Evolutionary conservation across 805 yeast species (phyloP), one percentile per base, ranked within the genome.

Genomic region (Isabelozyma gotoi): DNA sequence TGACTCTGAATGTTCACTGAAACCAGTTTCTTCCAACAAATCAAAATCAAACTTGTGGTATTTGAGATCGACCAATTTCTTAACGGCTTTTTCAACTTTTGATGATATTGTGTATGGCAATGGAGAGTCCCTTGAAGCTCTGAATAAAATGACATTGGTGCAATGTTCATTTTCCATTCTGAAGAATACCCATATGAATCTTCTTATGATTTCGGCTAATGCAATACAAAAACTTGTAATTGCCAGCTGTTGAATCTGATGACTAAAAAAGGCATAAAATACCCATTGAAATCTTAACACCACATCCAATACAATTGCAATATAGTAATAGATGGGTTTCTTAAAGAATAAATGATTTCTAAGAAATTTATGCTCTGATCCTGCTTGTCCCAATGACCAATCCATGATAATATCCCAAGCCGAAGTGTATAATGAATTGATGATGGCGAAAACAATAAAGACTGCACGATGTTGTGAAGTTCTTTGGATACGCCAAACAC

Each of bases 91-190:
- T 36, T 60, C 72, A 3, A 78, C 74, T 38, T 53, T 58, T 1
- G 43, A 11, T 3, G 66, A 49, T 1, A 71, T 60, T 2, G 81
- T 78, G 49, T 89, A 92, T 0, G 99, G 99, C 42, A 92, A 67
- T 2, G 92, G 88, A 7, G 88, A 71, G 47, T 92, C 97, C 45
- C 95, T 80, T 7, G 95, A 84, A 0, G 97, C 98, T 50, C 96
- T 77, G 63, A 84, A 87, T 36, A 89, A 67, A 43, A 81, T 82
- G 8, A 90, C 96, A 59, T 92, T 92, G 0, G 97, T 83, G 38
- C 91, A 84, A 63, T 94, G 99, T 63, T 94, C 98, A 64, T 94
- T 94, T 55, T 94, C 99, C 77, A 94, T 85, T 68, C 99, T 82
- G 71, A 94, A 85, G 39, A 87, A 78, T 6, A 89, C 74, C 99